phyloP scores from a whole-genome alignment of 2,329 filamentous ascomycete genomes.

The Lecanicillium sp. region DNA sequence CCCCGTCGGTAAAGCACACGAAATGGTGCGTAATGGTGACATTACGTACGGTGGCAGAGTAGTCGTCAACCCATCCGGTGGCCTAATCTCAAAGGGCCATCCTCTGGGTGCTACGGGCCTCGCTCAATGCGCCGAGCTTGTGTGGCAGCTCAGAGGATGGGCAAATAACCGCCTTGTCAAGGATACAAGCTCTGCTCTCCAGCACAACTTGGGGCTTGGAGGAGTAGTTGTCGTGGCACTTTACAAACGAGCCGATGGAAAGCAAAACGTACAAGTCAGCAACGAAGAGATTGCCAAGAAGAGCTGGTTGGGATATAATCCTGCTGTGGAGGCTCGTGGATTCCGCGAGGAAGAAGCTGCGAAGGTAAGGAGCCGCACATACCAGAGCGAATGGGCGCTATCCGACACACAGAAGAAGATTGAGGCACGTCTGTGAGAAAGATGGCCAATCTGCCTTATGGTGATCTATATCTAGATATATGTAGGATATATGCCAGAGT shows the following conservation, averaged over 20 bases:
- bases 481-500: too few relatives aligned
- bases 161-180: slow-evolving; percentile 17
- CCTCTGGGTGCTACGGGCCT: slow-evolving; percentile 21
- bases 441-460: too few relatives aligned
- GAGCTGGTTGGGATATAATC: slow-evolving; percentile 6
- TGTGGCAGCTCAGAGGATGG: slow-evolving; percentile 22
- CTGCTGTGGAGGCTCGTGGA: slow-evolving; percentile 5
- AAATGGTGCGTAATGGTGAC: slow-evolving; percentile 15
- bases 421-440: slow-evolving; percentile 4
- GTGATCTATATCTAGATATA: too few relatives aligned
- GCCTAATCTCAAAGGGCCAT: slow-evolving; percentile 22
- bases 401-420: slow-evolving; percentile 8
- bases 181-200: slow-evolving; percentile 12
- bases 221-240: slow-evolving; percentile 18
- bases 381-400: slow-evolving; percentile 3
- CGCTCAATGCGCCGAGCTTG: slow-evolving; percentile 20
- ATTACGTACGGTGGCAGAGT: slow-evolving; percentile 17
- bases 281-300: background rate
- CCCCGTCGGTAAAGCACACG: slow-evolving; percentile 14
- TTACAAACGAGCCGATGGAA: slow-evolving; percentile 15
- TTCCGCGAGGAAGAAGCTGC: slow-evolving; percentile 5
- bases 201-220: slow-evolving; percentile 21
- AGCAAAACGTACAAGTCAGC: background rate
- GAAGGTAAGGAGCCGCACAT: slow-evolving; percentile 2
- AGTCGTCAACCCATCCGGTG: slow-evolving; percentile 19